These are phyloP conservation scores for Cutaneotrichosporon dermatis DNA, from an alignment of 1,284 basidiomycete species.

Conservation along the genomic window DNA sequence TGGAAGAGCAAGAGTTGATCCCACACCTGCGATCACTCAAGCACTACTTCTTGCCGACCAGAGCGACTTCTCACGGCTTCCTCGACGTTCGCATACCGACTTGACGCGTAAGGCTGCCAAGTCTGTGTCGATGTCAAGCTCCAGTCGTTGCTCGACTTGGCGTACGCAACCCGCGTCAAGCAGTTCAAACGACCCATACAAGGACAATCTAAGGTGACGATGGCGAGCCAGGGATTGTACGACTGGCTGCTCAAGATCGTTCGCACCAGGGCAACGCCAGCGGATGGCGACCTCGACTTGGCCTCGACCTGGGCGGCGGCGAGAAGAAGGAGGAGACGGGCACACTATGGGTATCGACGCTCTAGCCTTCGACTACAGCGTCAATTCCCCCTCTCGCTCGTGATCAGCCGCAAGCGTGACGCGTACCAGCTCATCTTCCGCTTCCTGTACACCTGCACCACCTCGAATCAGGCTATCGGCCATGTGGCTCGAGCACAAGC, in stretches of 20 bases:
- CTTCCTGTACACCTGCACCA: constrained; percentile 75
- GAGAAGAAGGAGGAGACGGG: constrained; percentile 17
- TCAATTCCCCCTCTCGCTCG: constrained; percentile 92
- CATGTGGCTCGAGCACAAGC: constrained; percentile 91
- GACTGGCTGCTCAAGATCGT: constrained; percentile 88
- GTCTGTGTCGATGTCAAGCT: constrained; percentile 75
- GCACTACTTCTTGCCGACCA: constrained; percentile 90
- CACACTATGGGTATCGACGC: constrained; percentile 61
- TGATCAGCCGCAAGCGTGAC: constrained; percentile 91
- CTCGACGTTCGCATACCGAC: constrained; percentile 76
- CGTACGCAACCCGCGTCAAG: constrained; percentile 64
- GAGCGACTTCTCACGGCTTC: constrained; percentile 89
- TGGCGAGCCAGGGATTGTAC: constrained; percentile 74
- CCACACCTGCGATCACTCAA: constrained; percentile 84
- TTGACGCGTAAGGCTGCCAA: constrained; percentile 71
- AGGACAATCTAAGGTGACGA: constrained; percentile 78
- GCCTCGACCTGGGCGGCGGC: constrained; percentile 26
- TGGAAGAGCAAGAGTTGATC: constrained; percentile 80
- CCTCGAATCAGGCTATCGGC: constrained; percentile 70
- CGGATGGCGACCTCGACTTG: constrained; percentile 54
- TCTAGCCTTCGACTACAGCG: constrained; percentile 80
- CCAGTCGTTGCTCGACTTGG: constrained; percentile 81
- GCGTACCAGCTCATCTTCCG: constrained; percentile 85
- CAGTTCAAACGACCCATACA: constrained; percentile 63
- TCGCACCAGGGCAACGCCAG: constrained; percentile 62